Evolutionary conservation across 352 stramenopile species (phyloP).

Genomic region (Phytophthora kernoviae): DNA sequence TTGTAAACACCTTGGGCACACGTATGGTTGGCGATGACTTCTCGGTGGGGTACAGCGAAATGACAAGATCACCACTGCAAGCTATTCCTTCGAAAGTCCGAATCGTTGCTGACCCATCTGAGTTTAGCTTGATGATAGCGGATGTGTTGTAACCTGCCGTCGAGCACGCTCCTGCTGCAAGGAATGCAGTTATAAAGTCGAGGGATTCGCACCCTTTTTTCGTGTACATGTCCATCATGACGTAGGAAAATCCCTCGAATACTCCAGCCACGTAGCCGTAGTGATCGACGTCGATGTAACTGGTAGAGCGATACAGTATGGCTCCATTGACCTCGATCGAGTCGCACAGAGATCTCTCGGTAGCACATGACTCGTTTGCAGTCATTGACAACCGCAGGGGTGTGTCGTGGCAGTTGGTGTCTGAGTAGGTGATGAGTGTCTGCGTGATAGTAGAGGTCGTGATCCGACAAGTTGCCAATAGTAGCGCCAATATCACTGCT

Average conservation of each 20-base stretch:
- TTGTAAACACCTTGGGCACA: background rate
- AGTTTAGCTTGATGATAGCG: background rate
- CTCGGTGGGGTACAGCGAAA: background rate
- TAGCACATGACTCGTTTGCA: slow-evolving; percentile 4
- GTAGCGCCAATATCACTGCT: background rate
- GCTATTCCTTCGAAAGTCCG: background rate
- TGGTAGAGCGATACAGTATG: background rate
- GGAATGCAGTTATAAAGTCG: background rate
- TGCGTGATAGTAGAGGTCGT: slow-evolving; percentile 2
- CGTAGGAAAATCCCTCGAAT: slow-evolving; percentile 7
- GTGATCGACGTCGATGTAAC: slow-evolving; percentile 4
- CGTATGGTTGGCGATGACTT: slow-evolving; percentile 1
- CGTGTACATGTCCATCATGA: slow-evolving; percentile 9
- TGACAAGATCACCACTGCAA: slow-evolving; percentile 1
- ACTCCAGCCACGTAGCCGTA: slow-evolving; percentile 6
- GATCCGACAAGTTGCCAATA: background rate
- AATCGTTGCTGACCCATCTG: slow-evolving; percentile 6
- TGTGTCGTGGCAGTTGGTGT: slow-evolving; percentile 10
- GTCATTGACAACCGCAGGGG: background rate
- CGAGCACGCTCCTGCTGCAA: slow-evolving; percentile 15
- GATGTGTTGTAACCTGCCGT: background rate
- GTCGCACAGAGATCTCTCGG: background rate
- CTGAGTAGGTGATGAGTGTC: slow-evolving; percentile 7
- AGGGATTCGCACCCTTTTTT: slow-evolving; percentile 1
- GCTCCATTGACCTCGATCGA: background rate